Percentiles rank a stretch among this genome's conserved stretches.
These are phyloP conservation scores for Synchytrium microbalum DNA, from an alignment of 371 early-diverging fungal genomes.

Conservation along the genomic window DNA sequence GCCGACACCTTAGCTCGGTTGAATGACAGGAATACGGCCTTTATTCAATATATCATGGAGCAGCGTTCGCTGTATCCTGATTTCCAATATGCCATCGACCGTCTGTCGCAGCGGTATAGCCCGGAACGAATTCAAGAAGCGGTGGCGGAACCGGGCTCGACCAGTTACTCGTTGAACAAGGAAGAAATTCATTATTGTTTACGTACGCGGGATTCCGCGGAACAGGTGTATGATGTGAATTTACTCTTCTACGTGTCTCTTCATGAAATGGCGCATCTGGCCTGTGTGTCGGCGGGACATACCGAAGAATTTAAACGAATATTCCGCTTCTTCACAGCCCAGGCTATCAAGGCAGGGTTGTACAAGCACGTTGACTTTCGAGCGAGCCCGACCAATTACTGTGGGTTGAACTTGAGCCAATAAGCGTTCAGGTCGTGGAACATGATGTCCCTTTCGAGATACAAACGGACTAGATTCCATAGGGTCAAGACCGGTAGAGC, in stretches of 20 bases:
- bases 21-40: too few species aligned
- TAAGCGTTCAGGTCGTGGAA: too few species aligned
- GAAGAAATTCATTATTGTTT: not conserved
- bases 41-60: too few species aligned
- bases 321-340: not conserved
- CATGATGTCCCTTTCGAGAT: too few species aligned
- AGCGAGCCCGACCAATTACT: not conserved
- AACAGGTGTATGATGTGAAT: not conserved
- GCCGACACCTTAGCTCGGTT: too few species aligned
- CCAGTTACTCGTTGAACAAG: not conserved
- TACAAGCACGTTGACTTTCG: not conserved
- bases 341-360: not conserved
- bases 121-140: not conserved
- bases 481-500: too few species aligned
- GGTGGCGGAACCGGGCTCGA: not conserved
- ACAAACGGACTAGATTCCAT: too few species aligned
- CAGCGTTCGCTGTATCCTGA: too few species aligned
- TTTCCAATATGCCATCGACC: too few species aligned
- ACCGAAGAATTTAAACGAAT: not conserved
- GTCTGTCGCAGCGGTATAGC: too few species aligned
- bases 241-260: constrained; percentile 2
- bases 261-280: not conserved
- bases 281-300: not conserved
- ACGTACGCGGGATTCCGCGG: not conserved
- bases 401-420: too few species aligned